phyloP scores from a whole-genome alignment of 1,139 yeast species.

The Hyphopichia buzzinii region DNA sequence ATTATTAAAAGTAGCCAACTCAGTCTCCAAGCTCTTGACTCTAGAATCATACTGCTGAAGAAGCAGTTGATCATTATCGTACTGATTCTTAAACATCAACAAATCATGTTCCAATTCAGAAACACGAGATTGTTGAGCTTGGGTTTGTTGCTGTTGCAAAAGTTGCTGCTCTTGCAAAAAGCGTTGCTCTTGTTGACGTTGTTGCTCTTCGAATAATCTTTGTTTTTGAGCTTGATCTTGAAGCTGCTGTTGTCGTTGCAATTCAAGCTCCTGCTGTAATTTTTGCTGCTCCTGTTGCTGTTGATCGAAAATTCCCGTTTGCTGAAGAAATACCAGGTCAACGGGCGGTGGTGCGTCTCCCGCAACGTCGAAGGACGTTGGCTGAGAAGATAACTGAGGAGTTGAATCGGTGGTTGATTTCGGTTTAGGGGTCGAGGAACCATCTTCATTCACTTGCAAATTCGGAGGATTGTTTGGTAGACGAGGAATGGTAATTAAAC shows the following conservation, averaged over 20 bases:
- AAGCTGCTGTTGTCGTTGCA: constrained; percentile 44
- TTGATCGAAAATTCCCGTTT: constrained; percentile 43
- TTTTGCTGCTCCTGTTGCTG: constrained; percentile 68
- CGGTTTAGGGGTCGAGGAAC: constrained; percentile 41
- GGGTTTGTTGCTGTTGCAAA: constrained; percentile 66
- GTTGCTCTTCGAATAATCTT: constrained; percentile 66
- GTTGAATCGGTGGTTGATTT: constrained; percentile 25
- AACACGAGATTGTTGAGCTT: constrained; percentile 75
- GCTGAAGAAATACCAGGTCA: constrained; percentile 45
- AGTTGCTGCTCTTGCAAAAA: constrained; percentile 57
- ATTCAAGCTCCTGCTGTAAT: constrained; percentile 59
- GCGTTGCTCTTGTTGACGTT: constrained; percentile 57
- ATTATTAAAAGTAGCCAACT: constrained; percentile 58
- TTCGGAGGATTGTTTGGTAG: constrained; percentile 70
- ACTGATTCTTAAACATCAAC: constrained; percentile 72
- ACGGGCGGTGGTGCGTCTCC: constrained; percentile 39
- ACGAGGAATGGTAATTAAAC: constrained; percentile 83
- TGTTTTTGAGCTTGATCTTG: constrained; percentile 59
- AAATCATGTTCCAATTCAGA: constrained; percentile 83
- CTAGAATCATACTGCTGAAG: constrained; percentile 86
- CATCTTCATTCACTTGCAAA: constrained; percentile 50
- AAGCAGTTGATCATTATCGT: constrained; percentile 81
- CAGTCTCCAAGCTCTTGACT: constrained; percentile 79
- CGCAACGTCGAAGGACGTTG: constrained; percentile 28
- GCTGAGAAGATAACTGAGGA: constrained; percentile 32